Base-by-base conservation (phyloP, 768 basidiomycete species). In the Lactarius pseudohatsudake region DNA sequence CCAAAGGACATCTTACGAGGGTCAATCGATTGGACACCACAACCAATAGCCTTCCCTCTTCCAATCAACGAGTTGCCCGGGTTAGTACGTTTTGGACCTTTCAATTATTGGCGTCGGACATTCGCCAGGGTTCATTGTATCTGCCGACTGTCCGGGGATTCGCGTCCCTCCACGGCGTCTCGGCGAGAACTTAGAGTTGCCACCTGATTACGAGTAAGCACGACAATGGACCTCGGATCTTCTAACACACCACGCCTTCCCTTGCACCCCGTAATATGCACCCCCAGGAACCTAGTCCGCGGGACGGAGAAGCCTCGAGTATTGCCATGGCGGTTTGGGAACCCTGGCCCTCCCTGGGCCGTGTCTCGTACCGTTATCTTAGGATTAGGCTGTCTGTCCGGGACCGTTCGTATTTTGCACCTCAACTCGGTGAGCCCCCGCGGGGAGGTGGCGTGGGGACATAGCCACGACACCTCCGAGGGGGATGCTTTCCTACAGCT, bases 291-390 rank as follows among this genome's bases (percentile, higher is more conserved):
- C 53, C 59, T 28, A 53, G 66, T 67, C 66, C 66, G 66, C 66
- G 62, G 62, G 9, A 53, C 62, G 58, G 66, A n/a, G 41, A 56
- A 67, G 60, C 66, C 58, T 64, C 62, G 62, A 64, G 58, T 30
- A 53, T 64, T 59, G 34, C 22, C 47, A 58, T 38, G 32, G 53
- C 54, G 10, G 45, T 22, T 58, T 43, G 47, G 8, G 47, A 32
- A 66, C 61, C 11, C 57, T 58, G 61, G 28, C 43, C 28, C 34
- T 26, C 36, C 47, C 38, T 38, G 55, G 36, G 56, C 28, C 36
- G 26, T 28, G 41, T 22, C 26, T 65, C 64, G n/a, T 30, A 22
- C n/a, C 30, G 40, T 40, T 45, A 28, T 26, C 57, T 32, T 40
- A 58, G 57, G 57, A 63, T 59, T 63, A 59, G 41, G 40, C 53